Conservation (phyloP, 2,329 filamentous ascomycete species). For the Aspergillus pseudotamarii region DNA sequence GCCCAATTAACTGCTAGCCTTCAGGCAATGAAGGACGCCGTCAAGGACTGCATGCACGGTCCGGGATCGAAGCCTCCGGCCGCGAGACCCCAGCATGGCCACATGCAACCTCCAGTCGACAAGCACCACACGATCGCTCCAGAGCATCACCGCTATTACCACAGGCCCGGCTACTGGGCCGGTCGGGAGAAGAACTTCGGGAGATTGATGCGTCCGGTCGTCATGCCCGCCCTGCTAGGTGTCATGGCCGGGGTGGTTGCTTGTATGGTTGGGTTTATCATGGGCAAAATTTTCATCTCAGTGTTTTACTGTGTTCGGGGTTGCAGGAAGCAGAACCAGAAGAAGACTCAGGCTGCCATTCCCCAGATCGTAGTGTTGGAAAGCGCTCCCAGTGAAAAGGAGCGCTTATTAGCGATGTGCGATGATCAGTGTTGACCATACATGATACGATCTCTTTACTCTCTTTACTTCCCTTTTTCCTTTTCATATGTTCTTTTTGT, state of each 20-base stretch:
- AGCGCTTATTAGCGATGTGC: conserved; percentile 9
- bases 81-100: neutral
- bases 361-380: conserved; percentile 11
- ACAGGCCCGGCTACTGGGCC: conserved; percentile 25
- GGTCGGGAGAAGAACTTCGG: conserved; percentile 26
- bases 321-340: conserved; percentile 4
- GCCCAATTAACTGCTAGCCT: neutral
- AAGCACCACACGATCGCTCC: neutral
- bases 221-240: conserved; percentile 44
- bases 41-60: conserved; percentile 9
- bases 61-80: neutral
- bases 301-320: conserved; percentile 17
- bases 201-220: conserved; percentile 36
- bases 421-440: neutral
- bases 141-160: conserved; percentile 17
- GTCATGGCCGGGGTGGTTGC: conserved; percentile 40
- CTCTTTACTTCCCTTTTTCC: conserved; percentile 1
- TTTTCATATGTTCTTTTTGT: conserved; percentile 5
- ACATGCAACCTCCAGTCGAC: neutral
- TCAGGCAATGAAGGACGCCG: conserved; percentile 12
- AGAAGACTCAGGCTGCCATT: neutral
- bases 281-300: conserved; percentile 28
- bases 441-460: neutral
- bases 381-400: conserved; percentile 20
- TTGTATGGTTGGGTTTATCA: conserved; percentile 41